Evolutionary conservation across 768 basidiomycete genomes (phyloP).

Genomic region (Boletus fagicola): DNA sequence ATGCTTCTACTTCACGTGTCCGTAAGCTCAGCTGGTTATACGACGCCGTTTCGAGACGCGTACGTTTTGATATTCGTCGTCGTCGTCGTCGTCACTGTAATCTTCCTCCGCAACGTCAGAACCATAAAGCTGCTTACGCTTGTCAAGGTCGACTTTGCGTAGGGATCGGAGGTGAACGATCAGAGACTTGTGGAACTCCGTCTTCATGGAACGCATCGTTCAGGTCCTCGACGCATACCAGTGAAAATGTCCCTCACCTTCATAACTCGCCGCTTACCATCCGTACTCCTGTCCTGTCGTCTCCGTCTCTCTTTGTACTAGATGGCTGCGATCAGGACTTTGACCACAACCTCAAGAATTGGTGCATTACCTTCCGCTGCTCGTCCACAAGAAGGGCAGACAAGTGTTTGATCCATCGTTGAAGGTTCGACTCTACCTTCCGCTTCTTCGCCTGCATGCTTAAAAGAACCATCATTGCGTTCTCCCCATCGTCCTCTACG

Average conservation of each 20-base stretch:
- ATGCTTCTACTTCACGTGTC: conserved; percentile 22
- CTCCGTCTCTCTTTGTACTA: conserved; percentile 68
- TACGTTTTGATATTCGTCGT: conserved; percentile 34
- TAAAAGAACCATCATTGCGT: conserved; percentile 30
- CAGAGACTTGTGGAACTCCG: conserved; percentile 66
- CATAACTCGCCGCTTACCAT: conserved; percentile 48
- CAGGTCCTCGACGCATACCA: background rate
- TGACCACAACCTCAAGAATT: background rate
- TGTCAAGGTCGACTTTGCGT: conserved; percentile 57
- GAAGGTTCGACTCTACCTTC: conserved; percentile 45
- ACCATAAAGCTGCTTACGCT: conserved; percentile 44
- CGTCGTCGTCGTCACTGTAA: conserved; percentile 31
- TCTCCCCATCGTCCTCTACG: conserved; percentile 37
- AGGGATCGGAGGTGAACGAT: conserved; percentile 55
- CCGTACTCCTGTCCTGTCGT: conserved; percentile 46
- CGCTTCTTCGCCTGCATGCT: conserved; percentile 36
- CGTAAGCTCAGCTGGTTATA: conserved; percentile 22
- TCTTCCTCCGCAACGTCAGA: conserved; percentile 39
- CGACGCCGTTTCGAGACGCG: conserved; percentile 32
- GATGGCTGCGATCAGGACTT: conserved; percentile 2
- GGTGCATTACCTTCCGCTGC: conserved; percentile 58
- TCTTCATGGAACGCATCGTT: conserved; percentile 38
- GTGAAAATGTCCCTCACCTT: conserved; percentile 46
- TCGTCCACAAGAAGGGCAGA: conserved; percentile 59
- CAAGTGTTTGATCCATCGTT: conserved; percentile 70